Evolutionary conservation across 2,329 filamentous ascomycete species (phyloP), one percentile per base, ranked within the genome.

Genomic region (Emydomyces testavorans): DNA sequence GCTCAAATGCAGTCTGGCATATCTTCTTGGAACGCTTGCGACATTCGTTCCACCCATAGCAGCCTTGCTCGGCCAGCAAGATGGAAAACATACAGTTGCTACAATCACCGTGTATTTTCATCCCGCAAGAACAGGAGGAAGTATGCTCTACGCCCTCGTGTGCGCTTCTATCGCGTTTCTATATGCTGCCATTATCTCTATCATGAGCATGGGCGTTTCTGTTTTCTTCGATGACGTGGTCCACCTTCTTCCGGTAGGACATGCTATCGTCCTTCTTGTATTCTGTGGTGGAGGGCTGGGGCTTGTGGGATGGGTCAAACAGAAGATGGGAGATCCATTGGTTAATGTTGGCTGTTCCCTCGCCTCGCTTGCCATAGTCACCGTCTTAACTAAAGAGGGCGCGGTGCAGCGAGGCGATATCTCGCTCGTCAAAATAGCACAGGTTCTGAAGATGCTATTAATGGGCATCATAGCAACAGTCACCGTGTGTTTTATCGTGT

Each of bases 41-140:
- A 95, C 89, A 0, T 92, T 94, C 58, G 80, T 86, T 53, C 77
- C 82, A 2, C 75, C 76, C 2, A 73, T 94, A 48, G 81, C 87
- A 13, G 69, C 73, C 6, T 77, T 88, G 49, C 71, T 95, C 13
- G 90, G 90, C 8, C 75, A 82, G 53, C 83, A 88, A 60, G 89
- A 94, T 66, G 87, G 87, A 43, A 95, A 95, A 62, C 90, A 95
- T 65, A 82, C 94, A 60, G 87, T 94, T 44, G 88, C 88, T 26
- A 95, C 90, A 1, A 79, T 95, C 50, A 93, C 87, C 0, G 89
- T 95, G 8, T 96, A 94, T 61, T 96, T 95, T 59, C 88, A 95
- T 63, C 88, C 90, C 3, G 85, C 87, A 4, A 76, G 90, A 50
- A 86, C 86, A 15, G 78, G 82, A 21, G 90, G 90, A 0, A 92